Evolutionary conservation across 2,329 filamentous ascomycete genomes (phyloP).

Genomic region (Fusarium nelsonii): DNA sequence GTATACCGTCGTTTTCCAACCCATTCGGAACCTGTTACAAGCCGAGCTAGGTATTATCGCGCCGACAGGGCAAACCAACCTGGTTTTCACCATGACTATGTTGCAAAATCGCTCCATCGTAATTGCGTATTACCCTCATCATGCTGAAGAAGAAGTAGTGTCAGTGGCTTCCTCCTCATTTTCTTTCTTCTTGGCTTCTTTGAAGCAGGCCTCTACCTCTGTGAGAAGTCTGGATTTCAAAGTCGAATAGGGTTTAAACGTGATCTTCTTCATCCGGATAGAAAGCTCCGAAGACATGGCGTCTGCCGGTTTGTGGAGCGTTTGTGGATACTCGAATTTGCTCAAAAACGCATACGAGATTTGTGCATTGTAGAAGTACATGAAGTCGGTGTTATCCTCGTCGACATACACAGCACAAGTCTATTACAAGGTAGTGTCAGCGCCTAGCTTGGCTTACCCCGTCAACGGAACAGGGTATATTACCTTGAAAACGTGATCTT

Average conservation of each 20-base stretch:
- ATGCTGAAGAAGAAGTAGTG: neutral
- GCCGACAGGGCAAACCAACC: conserved; percentile 12
- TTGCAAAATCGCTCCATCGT: neutral
- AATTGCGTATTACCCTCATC: neutral
- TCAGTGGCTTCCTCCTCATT: neutral
- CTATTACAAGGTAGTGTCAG: neutral
- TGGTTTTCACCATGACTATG: neutral
- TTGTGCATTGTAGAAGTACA: conserved; percentile 41
- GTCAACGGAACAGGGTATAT: neutral
- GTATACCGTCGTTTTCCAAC: neutral
- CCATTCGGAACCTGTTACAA: neutral
- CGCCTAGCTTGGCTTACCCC: neutral
- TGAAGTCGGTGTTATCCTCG: conserved; percentile 33
- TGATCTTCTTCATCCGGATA: conserved; percentile 25
- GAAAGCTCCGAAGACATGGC: conserved; percentile 8
- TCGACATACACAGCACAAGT: conserved; percentile 36
- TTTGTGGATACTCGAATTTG: conserved; percentile 44
- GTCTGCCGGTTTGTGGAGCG: conserved; percentile 3
- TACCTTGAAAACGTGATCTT: conserved; percentile 35
- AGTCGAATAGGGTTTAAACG: conserved; percentile 36
- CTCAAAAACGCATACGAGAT: conserved; percentile 36
- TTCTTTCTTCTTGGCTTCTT: neutral
- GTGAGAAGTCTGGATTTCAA: conserved; percentile 28
- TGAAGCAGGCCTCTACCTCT: conserved; percentile 7
- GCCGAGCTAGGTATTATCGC: conserved; percentile 3